Conservation (phyloP, 805 yeast species). For the Wickerhamomyces canadensis region DNA sequence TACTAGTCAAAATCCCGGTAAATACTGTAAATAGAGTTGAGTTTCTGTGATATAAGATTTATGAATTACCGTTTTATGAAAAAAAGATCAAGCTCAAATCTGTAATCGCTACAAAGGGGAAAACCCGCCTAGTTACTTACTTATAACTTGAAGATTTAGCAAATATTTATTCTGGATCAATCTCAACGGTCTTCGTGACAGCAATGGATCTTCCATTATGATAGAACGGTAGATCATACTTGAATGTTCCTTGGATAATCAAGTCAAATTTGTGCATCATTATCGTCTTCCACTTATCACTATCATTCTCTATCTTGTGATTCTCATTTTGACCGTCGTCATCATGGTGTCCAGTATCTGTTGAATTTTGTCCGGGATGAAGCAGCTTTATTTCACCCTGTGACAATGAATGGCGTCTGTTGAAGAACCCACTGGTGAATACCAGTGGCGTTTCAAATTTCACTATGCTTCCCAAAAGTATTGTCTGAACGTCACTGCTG, state of each 20-base stretch:
- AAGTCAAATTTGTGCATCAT: conserved; percentile 80
- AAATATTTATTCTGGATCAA: conserved; percentile 45
- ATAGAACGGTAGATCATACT: conserved; percentile 67
- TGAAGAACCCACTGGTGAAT: conserved; percentile 76
- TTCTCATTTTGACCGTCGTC: conserved; percentile 20
- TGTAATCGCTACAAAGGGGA: too few species aligned
- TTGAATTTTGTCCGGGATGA: conserved; percentile 55
- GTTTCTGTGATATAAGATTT: not conserved
- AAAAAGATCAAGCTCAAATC: too few species aligned
- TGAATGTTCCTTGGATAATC: conserved; percentile 75
- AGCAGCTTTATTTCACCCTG: conserved; percentile 65
- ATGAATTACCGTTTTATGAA: too few species aligned
- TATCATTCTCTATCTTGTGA: conserved; percentile 26
- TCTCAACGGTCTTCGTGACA: conserved; percentile 50
- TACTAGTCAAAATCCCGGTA: not conserved
- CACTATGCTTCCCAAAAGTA: conserved; percentile 65
- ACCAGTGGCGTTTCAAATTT: conserved; percentile 65
- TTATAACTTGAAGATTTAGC: too few species aligned
- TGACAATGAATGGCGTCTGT: conserved; percentile 51
- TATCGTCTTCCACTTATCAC: conserved; percentile 65
- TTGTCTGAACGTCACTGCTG: conserved; percentile 40
- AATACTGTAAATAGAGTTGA: not conserved
- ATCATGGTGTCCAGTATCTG: conserved; percentile 11
- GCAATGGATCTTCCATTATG: conserved; percentile 49
- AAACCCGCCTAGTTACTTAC: too few species aligned